Conservation (phyloP, 163 green algal genomes). For the Chlamydomonas reinhardtii region DNA sequence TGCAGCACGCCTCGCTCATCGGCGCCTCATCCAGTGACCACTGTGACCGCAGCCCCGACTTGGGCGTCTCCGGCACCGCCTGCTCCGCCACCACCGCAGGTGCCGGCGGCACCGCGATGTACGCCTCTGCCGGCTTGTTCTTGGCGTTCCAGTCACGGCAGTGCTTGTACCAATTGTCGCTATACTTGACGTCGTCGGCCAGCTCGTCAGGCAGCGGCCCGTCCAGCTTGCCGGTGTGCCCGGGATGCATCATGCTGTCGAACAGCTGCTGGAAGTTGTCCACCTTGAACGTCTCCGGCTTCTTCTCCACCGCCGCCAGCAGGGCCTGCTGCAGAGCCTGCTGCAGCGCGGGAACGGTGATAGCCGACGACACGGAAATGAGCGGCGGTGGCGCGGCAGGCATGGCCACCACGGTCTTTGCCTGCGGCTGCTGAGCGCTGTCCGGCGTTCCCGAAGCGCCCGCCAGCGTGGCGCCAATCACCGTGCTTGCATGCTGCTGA, state of each 20-base stretch:
- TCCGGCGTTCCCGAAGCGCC: too few relatives aligned
- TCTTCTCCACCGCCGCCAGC: neutral
- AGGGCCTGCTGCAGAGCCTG: conserved; percentile 31
- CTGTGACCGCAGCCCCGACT: neutral
- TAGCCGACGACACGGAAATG: neutral
- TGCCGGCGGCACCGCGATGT: neutral
- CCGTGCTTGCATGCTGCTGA: neutral
- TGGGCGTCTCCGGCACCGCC: neutral
- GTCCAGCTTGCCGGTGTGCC: conserved; percentile 36
- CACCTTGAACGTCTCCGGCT: conserved; percentile 24
- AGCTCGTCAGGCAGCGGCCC: conserved; percentile 43
- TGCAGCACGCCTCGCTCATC: conserved; percentile 18
- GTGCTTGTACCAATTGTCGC: conserved; percentile 33
- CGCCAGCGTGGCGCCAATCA: neutral
- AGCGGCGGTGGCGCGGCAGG: neutral
- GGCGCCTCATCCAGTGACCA: neutral
- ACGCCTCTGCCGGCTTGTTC: conserved; percentile 4
- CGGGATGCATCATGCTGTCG: conserved; percentile 50
- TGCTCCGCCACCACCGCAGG: neutral
- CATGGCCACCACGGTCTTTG: neutral
- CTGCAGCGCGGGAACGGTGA: conserved; percentile 16
- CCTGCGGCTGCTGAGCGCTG: too few relatives aligned
- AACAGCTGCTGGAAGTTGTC: conserved; percentile 43
- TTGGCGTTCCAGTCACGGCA: conserved; percentile 33
- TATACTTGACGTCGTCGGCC: conserved; percentile 26